Percentiles rank a stretch among this genome's conserved stretches.
phyloP scores from a whole-genome alignment of 768 basidiomycete species.

The Boletus tylopilopsis region DNA sequence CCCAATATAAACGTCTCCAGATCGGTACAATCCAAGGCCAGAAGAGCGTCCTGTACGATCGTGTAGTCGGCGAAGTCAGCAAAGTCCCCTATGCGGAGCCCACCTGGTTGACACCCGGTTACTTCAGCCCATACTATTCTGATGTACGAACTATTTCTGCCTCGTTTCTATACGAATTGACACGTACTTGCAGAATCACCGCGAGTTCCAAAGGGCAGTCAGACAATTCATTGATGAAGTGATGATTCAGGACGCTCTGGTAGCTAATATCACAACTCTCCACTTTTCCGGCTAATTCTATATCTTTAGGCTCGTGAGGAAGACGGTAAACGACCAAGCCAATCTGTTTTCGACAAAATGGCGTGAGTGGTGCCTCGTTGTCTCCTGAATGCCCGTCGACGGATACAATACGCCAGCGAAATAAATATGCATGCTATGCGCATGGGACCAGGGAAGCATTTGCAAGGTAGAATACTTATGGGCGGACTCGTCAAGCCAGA shows the following conservation, averaged over 20 bases:
- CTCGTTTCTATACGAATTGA: conserved; percentile 3
- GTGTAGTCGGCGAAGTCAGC: conserved; percentile 56
- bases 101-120: conserved; percentile 71
- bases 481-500: conserved; percentile 73
- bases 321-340: conserved; percentile 84
- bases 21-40: conserved; percentile 73
- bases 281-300: conserved; percentile 13
- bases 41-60: conserved; percentile 47
- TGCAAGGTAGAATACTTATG: conserved; percentile 73
- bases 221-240: conserved; percentile 67
- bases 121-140: conserved; percentile 67
- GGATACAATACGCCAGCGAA: conserved; percentile 37
- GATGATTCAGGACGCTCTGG: conserved; percentile 44
- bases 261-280: conserved; percentile 5
- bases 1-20: conserved; percentile 69
- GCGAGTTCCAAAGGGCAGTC: conserved; percentile 42
- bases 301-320: conserved; percentile 60
- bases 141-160: conserved; percentile 39
- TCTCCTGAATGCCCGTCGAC: not conserved
- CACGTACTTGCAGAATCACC: conserved; percentile 40
- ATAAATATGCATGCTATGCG: conserved; percentile 84
- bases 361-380: conserved; percentile 41
- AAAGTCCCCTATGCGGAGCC: conserved; percentile 87
- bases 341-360: conserved; percentile 77
- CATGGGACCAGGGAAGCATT: conserved; percentile 84